Evolutionary conservation across 2,329 filamentous ascomycete genomes (phyloP), one percentile per base, ranked within the genome.

Genomic region (Periconia macrospinosa): DNA sequence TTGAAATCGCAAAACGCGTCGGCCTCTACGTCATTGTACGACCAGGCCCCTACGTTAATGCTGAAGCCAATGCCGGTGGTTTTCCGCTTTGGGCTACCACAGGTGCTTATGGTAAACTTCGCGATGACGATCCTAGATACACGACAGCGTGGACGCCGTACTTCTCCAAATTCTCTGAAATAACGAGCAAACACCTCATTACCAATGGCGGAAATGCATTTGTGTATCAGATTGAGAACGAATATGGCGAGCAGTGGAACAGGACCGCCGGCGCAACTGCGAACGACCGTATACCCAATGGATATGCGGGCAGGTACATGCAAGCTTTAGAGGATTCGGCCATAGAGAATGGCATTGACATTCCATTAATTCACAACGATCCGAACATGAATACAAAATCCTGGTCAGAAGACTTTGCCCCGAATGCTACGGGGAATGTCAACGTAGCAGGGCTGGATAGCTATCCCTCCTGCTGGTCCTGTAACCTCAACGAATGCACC

Each of bases 1-100:
- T 83, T 48, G 78, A 81, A 27, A 73, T 83, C 23, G 82, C 82
- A 2, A 78, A 83, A 57, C 75, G 81, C 40, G 70, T 83, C 20
- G 82, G 82, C 2, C 69, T 84, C 40, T 84, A 83, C 57, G 76
- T 83, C 40, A 79, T 85, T 27, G 77, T 80, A 1, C 76, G 84
- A 0, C 83, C 84, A 0, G 84, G 85, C 0, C 84, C 84, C 0
- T 88, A 87, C 52, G 79, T 85, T 53, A 88, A 87, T 56, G 85
- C 84, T 1, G 86, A 87, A 63, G 78, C 83, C 2, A 86, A 82
- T 56, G 83, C 81, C 1, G 85, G 86, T 30, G 85, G 85, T 0
- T 83, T 86, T 52, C 83, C 85, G 0, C 72, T 85, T 1, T 88
- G 85, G 83, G 67, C 84, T 6, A 86, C 84, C 0, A 86, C 84